Conservation (phyloP, 495 filamentous ascomycete genomes). For the Bryoglossum gracile region DNA sequence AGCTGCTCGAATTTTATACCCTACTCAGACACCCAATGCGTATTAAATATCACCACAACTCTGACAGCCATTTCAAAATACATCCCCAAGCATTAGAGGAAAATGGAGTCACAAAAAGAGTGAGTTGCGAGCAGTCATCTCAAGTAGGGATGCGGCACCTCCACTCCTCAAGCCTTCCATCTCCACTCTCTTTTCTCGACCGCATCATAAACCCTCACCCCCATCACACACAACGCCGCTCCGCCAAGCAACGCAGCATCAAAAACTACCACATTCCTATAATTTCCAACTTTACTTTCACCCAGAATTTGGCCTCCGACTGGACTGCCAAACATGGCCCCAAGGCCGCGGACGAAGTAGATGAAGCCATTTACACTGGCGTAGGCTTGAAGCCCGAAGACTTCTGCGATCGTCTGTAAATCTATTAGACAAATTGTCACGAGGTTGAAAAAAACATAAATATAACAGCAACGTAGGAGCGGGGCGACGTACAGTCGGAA, state of each 20-base stretch:
- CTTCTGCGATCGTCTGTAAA: conserved; percentile 39
- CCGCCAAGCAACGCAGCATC: conserved; percentile 25
- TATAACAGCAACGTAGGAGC: background rate
- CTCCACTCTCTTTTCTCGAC: conserved; percentile 27
- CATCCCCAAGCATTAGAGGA: too few relatives aligned
- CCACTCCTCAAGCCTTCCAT: conserved; percentile 23
- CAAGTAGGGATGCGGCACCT: background rate
- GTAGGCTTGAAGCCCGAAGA: conserved; percentile 52
- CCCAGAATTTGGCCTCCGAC: conserved; percentile 38
- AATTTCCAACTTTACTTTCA: conserved; percentile 18
- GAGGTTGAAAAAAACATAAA: too few relatives aligned
- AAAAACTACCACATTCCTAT: conserved; percentile 24
- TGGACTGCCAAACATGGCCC: conserved; percentile 47
- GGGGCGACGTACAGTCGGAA: conserved; percentile 31
- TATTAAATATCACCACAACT: too few relatives aligned
- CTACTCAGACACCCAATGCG: too few relatives aligned
- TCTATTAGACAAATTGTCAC: background rate
- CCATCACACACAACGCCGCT: conserved; percentile 26
- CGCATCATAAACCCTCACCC: conserved; percentile 27
- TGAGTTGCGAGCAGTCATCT: too few relatives aligned
- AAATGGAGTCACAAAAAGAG: too few relatives aligned
- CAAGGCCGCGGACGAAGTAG: conserved; percentile 47
- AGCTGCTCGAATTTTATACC: too few relatives aligned
- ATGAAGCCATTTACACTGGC: conserved; percentile 52
- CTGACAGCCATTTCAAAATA: too few relatives aligned